These are phyloP conservation scores for Colletotrichum abscissum DNA, from an alignment of 2,329 filamentous ascomycete species.

Conservation along the genomic window DNA sequence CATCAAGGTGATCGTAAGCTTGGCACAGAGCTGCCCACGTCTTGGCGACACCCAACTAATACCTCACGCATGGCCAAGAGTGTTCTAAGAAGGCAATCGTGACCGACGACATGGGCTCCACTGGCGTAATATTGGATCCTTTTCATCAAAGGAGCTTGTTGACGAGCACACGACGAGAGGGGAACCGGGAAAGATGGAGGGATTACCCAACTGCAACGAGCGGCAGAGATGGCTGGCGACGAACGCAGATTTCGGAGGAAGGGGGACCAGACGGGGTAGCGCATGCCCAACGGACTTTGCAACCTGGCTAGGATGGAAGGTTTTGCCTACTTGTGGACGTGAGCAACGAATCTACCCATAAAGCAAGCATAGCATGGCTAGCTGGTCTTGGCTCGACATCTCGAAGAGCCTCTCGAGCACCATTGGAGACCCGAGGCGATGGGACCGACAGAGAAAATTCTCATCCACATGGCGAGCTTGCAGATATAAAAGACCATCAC, in stretches of 20 bases:
- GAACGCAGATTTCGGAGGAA: not conserved
- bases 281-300: not conserved
- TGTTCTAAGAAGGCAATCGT: conserved; percentile 7
- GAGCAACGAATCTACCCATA: conserved; percentile 9
- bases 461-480: not conserved
- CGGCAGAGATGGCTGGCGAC: not conserved
- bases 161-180: not conserved
- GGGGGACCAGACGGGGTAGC: not conserved
- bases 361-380: conserved; percentile 2
- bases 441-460: not conserved
- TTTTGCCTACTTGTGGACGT: conserved; percentile 3
- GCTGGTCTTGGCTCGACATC: conserved; percentile 20
- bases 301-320: conserved; percentile 1
- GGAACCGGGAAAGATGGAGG: not conserved
- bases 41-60: conserved; percentile 32
- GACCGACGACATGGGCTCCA: conserved; percentile 19
- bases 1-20: conserved; percentile 28
- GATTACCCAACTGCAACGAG: not conserved
- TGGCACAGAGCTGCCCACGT: conserved; percentile 24
- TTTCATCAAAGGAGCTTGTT: conserved; percentile 22
- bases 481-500: conserved; percentile 30
- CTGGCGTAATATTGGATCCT: not conserved
- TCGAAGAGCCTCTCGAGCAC: not conserved
- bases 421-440: not conserved
- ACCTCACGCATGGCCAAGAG: conserved; percentile 20